Base-by-base conservation (phyloP, 1,139 yeast species). In the Arxiozyma heterogenica region DNA sequence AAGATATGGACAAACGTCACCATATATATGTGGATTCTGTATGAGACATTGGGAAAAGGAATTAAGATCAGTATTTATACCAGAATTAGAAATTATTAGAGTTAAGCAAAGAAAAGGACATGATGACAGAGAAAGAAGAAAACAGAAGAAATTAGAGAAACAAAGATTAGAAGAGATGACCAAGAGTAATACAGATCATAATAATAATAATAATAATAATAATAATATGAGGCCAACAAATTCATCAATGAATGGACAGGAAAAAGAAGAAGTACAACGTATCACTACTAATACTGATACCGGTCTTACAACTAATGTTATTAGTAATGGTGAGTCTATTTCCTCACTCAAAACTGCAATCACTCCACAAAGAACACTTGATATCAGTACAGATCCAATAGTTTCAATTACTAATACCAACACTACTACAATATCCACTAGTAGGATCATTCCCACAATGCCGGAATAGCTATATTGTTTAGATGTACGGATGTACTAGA, bases 91-190 rank as follows among this genome's bases (percentile, higher is more conserved):
- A n/a, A 52, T 59, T 2, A 50, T 61, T 4, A 60, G 68, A 47
- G 53, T 54, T 7, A 60, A 60, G 38, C 63, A 64, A 51, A 60
- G 55, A 49, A 64, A 61, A 47, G 61, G 58, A 42, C 62, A 59
- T 22, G 65, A 64, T 44, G 69, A 67, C 25, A 61, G 64, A 21
- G 68, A 63, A 49, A 60, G 58, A 49, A 61, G 67, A 47, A 63
- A 60, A 44, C 54, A 51, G 50, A 53, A 51, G 47, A 62, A 63
- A 41, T 23, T 49, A 48, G 61, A 60, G 49, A 59, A 58, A 48
- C 58, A 58, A 41, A 51, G 51, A 41, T 46, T 49, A 44, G 54
- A 53, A 47, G 51, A 39, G 41, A 12, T 47, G 41, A 9, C 18
- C 5, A 30, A 44, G 22, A 27, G 15, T 46, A 38, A 52, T 25